A percentile compares a stretch with the other conserved stretches of the same genome.
Conservation (phyloP, 176 grass and related monocot species). For the Urochloa ruziziensis region DNA sequence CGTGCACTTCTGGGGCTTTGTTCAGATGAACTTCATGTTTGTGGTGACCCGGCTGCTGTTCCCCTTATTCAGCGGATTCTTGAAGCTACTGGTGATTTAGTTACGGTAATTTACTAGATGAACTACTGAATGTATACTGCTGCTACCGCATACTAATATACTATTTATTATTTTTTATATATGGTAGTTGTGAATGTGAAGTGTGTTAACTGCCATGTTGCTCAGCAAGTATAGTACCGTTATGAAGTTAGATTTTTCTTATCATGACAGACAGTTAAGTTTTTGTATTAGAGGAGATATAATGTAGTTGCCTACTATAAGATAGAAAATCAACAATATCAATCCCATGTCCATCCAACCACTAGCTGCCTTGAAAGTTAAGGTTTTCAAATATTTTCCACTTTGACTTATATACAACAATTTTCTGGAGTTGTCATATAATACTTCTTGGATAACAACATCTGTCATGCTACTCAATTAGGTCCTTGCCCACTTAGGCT, state of each 20-base stretch:
- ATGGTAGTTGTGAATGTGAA: slow-evolving; percentile 12
- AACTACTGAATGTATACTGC: not conserved
- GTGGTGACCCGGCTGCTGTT: slow-evolving; percentile 91
- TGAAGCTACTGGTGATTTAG: slow-evolving; percentile 79
- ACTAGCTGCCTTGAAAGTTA: not conserved
- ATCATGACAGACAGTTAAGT: not conserved
- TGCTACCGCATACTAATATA: not conserved
- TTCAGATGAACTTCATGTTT: slow-evolving; percentile 96
- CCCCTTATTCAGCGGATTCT: slow-evolving; percentile 91
- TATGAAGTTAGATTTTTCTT: slow-evolving; percentile 17
- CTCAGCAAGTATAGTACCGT: not conserved
- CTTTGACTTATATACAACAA: not conserved
- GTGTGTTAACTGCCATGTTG: slow-evolving; percentile 35
- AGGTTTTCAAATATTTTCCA: not conserved
- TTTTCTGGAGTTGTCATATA: slow-evolving; percentile 8
- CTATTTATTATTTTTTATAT: not conserved
- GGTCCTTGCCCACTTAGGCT: slow-evolving; percentile 6
- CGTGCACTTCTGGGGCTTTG: slow-evolving; percentile 90
- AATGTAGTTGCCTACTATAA: slow-evolving; percentile 20
- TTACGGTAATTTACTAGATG: slow-evolving; percentile 65
- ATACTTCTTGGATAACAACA: not conserved
- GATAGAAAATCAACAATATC: slow-evolving; percentile 15
- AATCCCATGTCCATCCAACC: not conserved
- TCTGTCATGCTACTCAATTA: not conserved
- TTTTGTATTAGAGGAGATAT: not conserved